Base-by-base conservation (phyloP, 768 basidiomycete genomes). In the Tricholomella constricta region DNA sequence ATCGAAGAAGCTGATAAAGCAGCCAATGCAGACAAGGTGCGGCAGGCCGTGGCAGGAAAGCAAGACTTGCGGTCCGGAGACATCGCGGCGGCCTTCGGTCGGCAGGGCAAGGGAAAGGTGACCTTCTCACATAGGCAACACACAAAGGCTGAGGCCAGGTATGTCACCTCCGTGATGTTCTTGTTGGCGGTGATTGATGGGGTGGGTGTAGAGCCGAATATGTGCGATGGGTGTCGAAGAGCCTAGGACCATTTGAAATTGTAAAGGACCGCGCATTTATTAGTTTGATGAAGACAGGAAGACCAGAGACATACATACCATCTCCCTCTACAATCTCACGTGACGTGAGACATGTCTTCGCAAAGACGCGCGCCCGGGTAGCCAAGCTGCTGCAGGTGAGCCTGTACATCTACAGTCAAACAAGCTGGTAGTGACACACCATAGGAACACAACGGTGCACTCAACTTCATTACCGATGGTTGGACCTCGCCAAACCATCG, bases 191-290 rank as follows among this genome's bases (percentile, higher is more conserved):
- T n/a, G n/a, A n/a, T n/a, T n/a, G n/a, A n/a, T n/a, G n/a, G n/a
- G n/a, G n/a, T n/a, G n/a, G n/a, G n/a, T 27, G 25, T 26, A 71
- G 67, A 15, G 68, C 65, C 0, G 51, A 70, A 22, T 55, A 72
- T 36, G 72, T 76, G 0, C 57, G 59, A 0, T 78, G 76, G 77
- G 57, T 76, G 0, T 41, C 70, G 0, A 65, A 73, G 36, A 68
- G 60, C 32, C 43, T 62, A 8, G 62, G 65, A 0, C 75, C 74
- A 0, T 72, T 75, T 49, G 52, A 55, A 0, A 73, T 75, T 17
- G 64, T 75, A 5, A 57, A 69, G 10, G 72, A 78, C 47, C 48
- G 56, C 0, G 71, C 64, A 0, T 76, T 71, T 45, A 31, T 52
- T 12, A 58, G 20, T 12, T 51, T 72, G 17, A 73, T 72, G 64